Conservation (phyloP, 2,329 filamentous ascomycete genomes). For the Bipolaris oryzae region DNA sequence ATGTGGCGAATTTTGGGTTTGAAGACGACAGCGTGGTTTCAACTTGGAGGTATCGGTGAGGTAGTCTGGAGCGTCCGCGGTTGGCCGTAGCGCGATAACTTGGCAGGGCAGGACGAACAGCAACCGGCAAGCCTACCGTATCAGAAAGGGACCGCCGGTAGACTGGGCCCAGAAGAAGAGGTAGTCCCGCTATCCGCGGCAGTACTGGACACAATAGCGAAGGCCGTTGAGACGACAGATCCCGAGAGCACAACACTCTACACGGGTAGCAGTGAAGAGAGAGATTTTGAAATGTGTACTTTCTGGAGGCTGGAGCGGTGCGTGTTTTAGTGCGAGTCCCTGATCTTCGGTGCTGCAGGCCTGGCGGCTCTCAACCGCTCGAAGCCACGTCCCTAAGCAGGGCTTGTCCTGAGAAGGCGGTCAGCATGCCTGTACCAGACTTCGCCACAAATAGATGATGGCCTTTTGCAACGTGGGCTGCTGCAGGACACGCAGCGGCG, state of each 20-base stretch:
- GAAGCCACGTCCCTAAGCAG: conserved; percentile 16
- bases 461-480: conserved; percentile 27
- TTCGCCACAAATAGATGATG: conserved; percentile 33
- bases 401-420: conserved; percentile 27
- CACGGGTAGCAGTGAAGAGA: background rate
- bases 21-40: conserved; percentile 16
- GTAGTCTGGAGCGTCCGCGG: conserved; percentile 36
- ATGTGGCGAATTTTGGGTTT: conserved; percentile 22
- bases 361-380: conserved; percentile 18
- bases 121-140: conserved; percentile 19
- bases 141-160: conserved; percentile 3
- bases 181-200: background rate
- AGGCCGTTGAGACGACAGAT: background rate
- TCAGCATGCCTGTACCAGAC: conserved; percentile 29
- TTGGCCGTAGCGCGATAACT: conserved; percentile 32
- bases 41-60: conserved; percentile 31
- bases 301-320: background rate
- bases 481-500: conserved; percentile 11
- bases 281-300: background rate
- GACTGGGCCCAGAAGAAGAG: conserved; percentile 1
- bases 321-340: conserved; percentile 13
- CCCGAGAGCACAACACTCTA: background rate
- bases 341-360: conserved; percentile 25
- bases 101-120: conserved; percentile 23
- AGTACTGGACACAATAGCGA: background rate